phyloP scores from a whole-genome alignment of 2,329 filamentous ascomycete species.

The Monosporascus sp. region DNA sequence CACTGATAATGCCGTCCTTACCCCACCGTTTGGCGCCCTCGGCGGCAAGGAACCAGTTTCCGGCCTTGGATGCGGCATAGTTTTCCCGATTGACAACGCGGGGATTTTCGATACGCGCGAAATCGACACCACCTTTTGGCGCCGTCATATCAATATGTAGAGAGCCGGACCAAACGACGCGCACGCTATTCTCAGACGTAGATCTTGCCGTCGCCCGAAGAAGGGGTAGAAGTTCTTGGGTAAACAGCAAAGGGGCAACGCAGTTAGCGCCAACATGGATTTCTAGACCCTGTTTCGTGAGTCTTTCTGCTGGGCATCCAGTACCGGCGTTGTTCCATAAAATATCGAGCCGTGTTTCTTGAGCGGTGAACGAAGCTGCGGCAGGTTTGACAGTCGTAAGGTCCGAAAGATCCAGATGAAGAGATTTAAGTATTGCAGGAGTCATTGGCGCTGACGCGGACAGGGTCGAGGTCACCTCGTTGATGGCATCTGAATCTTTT shows the following conservation, averaged over 20 bases:
- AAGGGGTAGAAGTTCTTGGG: not conserved
- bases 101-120: too few relatives aligned
- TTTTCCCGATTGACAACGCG: not conserved
- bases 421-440: not conserved
- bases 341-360: not conserved
- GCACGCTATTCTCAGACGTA: not conserved
- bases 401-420: not conserved
- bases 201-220: not conserved
- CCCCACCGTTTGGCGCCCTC: slow-evolving; percentile 4
- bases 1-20: slow-evolving; percentile 1
- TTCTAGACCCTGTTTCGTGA: not conserved
- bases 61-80: not conserved
- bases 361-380: not conserved
- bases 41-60: slow-evolving; percentile 5
- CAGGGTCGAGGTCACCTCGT: not conserved
- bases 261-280: slow-evolving; percentile 1
- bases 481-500: slow-evolving; percentile 1
- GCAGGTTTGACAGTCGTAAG: not conserved
- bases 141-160: slow-evolving; percentile 2
- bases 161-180: slow-evolving; percentile 6
- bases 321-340: not conserved
- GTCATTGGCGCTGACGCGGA: not conserved
- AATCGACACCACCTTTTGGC: not conserved
- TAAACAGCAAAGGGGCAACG: slow-evolving; percentile 5
- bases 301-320: not conserved